These are phyloP conservation scores for Amauroascus niger DNA, from an alignment of 2,329 filamentous ascomycete species.

Conservation along the genomic window DNA sequence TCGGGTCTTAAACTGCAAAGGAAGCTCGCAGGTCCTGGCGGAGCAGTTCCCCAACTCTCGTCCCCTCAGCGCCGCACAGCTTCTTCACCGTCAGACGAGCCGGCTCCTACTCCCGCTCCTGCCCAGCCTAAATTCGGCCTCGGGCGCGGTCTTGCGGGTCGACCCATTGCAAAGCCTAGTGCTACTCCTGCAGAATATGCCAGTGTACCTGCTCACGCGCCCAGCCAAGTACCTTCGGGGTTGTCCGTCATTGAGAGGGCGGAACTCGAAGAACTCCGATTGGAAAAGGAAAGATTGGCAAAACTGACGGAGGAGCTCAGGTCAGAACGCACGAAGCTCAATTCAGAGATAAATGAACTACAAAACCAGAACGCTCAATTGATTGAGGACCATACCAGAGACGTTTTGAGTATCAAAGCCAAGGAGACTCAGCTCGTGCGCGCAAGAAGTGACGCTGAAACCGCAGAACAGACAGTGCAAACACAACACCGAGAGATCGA, in stretches of 20 bases:
- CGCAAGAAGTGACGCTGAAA: slow-evolving; percentile 79
- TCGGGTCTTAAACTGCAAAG: slow-evolving; percentile 37
- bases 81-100: slow-evolving; percentile 40
- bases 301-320: slow-evolving; percentile 70
- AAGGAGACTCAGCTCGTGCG: slow-evolving; percentile 96
- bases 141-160: slow-evolving; percentile 67
- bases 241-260: slow-evolving; percentile 72
- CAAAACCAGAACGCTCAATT: slow-evolving; percentile 95
- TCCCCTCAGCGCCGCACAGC: slow-evolving; percentile 38
- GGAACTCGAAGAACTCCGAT: slow-evolving; percentile 81
- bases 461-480: slow-evolving; percentile 76
- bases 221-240: slow-evolving; percentile 50
- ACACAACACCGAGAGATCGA: slow-evolving; percentile 81
- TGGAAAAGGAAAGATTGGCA: slow-evolving; percentile 68
- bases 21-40: slow-evolving; percentile 36
- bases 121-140: slow-evolving; percentile 54
- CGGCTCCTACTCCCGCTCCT: slow-evolving; percentile 31
- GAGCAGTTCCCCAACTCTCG: slow-evolving; percentile 22
- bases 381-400: slow-evolving; percentile 93
- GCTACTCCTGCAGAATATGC: slow-evolving; percentile 35
- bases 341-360: slow-evolving; percentile 82
- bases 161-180: slow-evolving; percentile 68
- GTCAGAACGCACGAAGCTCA: slow-evolving; percentile 68
- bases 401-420: slow-evolving; percentile 92
- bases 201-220: slow-evolving; percentile 39